Conservation (phyloP, 2,329 filamentous ascomycete genomes). For the Nigrospora oryzae region DNA sequence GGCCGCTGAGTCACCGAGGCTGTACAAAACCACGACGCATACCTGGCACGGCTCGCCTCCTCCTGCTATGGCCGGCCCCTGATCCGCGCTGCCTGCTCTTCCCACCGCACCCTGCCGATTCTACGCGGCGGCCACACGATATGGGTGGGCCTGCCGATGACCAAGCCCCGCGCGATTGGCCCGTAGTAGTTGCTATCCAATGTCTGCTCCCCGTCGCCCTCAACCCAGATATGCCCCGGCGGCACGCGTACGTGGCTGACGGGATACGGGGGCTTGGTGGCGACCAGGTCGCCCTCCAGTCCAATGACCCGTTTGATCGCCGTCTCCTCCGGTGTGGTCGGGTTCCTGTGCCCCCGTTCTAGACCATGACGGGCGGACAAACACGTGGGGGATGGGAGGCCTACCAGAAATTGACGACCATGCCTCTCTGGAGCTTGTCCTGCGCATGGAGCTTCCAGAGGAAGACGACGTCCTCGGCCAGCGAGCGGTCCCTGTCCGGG, state of each 20-base stretch:
- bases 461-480: conserved; percentile 45
- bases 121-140: conserved; percentile 61
- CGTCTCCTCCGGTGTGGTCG: conserved; percentile 57
- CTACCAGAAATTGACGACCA: conserved; percentile 65
- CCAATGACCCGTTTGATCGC: conserved; percentile 79
- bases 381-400: conserved; percentile 1
- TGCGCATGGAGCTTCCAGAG: conserved; percentile 51
- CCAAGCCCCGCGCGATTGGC: conserved; percentile 65
- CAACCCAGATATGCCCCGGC: conserved; percentile 85
- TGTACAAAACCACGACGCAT: too few relatives aligned
- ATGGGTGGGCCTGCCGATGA: conserved; percentile 66
- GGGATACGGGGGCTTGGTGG: conserved; percentile 54
- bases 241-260: conserved; percentile 56
- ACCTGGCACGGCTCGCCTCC: too few relatives aligned
- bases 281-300: conserved; percentile 69
- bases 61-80: conserved; percentile 2
- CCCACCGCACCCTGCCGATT: conserved; percentile 49
- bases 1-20: too few relatives aligned
- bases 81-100: conserved; percentile 34
- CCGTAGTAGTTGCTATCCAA: conserved; percentile 88
- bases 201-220: conserved; percentile 74
- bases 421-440: conserved; percentile 55
- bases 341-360: conserved; percentile 44
- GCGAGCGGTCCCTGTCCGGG: conserved; percentile 49
- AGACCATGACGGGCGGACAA: not conserved